Base-by-base conservation (phyloP, 169 alveolate genomes). In the Cryptosporidium viatorum region DNA sequence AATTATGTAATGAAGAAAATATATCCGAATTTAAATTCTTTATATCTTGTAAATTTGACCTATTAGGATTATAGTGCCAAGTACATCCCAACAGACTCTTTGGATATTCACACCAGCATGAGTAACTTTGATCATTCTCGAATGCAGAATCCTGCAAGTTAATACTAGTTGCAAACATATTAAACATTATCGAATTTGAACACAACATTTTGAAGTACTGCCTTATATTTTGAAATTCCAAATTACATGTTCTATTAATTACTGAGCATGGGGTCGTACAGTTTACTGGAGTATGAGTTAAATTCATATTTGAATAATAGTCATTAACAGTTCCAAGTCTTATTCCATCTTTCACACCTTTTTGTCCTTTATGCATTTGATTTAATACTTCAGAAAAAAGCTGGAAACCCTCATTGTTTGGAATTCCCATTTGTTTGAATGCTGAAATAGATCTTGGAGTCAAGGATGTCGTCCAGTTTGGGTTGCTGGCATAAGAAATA, bases 191-290 rank as follows among this genome's bases (percentile, higher is more conserved):
- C 33, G 86, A 73, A 26, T 73, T 73, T 21, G 86, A 73, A 41
- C 71, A 73, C 18, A 73, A 14, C 86, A 73, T 55, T 23, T 73
- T 43, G 37, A 73, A 73, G 37, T 73, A 73, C 35, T 73, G 62
- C 31, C 35, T 73, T 73, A 73, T 73, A 59, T 73, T 73, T 16
- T 73, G 86, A 41, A 73, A 73, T n/a, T 73, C 86, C 51, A 73
- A 33, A 41, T 73, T 73, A 21, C 69, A 73, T 7, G 86, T 73
- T 23, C 86, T 73, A 23, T 73, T 73, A 29, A 73, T 73, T 26
- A 55, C 86, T 16, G 86, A 73, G 33, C 86, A 73, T 33, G 86
- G 86, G n/a, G 86, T 73, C 10, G 86, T 59, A 26, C 86, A 73
- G 48, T 73, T 73, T 59, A 73, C 68, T 35, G 86, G 86, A 29